Percentiles rank a stretch among this genome's conserved stretches.
Conservation (phyloP, 2,329 filamentous ascomycete genomes). For the Penicillium sp. region DNA sequence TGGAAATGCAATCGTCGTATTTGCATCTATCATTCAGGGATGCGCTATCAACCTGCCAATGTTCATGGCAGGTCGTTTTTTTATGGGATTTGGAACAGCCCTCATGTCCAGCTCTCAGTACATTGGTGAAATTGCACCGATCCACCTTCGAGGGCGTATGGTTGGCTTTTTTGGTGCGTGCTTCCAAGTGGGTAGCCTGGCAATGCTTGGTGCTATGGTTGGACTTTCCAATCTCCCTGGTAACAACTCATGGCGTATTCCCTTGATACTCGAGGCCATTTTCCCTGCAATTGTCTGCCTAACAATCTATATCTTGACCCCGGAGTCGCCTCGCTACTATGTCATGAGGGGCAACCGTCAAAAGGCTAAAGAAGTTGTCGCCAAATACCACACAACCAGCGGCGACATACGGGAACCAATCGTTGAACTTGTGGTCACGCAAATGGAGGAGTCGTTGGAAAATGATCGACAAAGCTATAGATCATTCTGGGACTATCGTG, state of each 20-base stretch:
- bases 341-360: constrained; percentile 39
- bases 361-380: constrained; percentile 39
- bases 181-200: constrained; percentile 51
- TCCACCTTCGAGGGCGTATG: constrained; percentile 46
- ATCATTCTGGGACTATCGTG: constrained; percentile 51
- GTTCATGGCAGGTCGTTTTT: constrained; percentile 46
- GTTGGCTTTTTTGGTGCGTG: constrained; percentile 55
- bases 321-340: constrained; percentile 43
- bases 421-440: constrained; percentile 46
- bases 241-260: constrained; percentile 44
- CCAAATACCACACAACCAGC: constrained; percentile 50
- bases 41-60: constrained; percentile 30
- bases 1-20: constrained; percentile 52
- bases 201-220: constrained; percentile 51
- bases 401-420: constrained; percentile 47
- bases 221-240: constrained; percentile 43
- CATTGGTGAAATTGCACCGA: constrained; percentile 41
- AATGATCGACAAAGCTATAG: constrained; percentile 41
- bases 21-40: constrained; percentile 48
- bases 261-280: constrained; percentile 52
- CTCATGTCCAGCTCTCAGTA: constrained; percentile 46
- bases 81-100: constrained; percentile 43
- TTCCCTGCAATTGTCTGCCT: constrained; percentile 53
- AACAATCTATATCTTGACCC: constrained; percentile 47
- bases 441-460: constrained; percentile 53